A percentile compares a stretch with the other conserved stretches of the same genome.
Evolutionary conservation across 805 yeast species (phyloP).

Genomic region (Kodamaea hsintzibuensis): DNA sequence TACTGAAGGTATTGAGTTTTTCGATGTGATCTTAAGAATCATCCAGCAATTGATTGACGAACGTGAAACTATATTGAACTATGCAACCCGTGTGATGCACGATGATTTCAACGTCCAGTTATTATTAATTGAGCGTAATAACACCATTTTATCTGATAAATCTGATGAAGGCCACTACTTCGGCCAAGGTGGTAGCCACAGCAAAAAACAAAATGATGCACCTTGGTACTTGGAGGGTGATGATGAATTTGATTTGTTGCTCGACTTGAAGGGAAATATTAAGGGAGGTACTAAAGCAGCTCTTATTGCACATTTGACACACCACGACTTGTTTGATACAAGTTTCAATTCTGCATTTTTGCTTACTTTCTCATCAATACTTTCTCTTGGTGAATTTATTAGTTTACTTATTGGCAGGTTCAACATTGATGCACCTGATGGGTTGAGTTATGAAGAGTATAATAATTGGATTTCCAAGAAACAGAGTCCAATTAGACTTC

Average conservation of each 20-base stretch:
- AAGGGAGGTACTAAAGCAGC: constrained; percentile 86
- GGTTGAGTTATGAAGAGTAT: constrained; percentile 79
- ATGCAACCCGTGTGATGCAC: constrained; percentile 77
- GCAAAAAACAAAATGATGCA: constrained; percentile 37
- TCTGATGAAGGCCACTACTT: constrained; percentile 37
- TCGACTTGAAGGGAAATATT: constrained; percentile 68
- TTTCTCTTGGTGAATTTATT: constrained; percentile 64
- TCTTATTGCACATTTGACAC: constrained; percentile 75
- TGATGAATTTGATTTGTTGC: constrained; percentile 53
- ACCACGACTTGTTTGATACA: constrained; percentile 63
- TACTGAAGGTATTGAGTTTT: constrained; percentile 32
- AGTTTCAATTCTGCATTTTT: constrained; percentile 69
- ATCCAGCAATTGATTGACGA: constrained; percentile 67
- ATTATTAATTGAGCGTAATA: constrained; percentile 48
- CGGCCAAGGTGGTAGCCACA: constrained; percentile 29
- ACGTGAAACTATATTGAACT: constrained; percentile 66
- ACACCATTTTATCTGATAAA: constrained; percentile 37
- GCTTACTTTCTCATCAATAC: constrained; percentile 73
- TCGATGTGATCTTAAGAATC: constrained; percentile 36
- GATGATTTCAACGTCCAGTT: constrained; percentile 65
- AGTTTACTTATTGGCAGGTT: constrained; percentile 63
- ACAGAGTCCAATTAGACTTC: constrained; percentile 61
- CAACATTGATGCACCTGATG: constrained; percentile 80
- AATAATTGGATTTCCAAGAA: constrained; percentile 73
- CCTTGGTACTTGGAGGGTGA: constrained; percentile 79